Conservation (phyloP, 352 stramenopile genomes). For the Pythium aphanidermatum region DNA sequence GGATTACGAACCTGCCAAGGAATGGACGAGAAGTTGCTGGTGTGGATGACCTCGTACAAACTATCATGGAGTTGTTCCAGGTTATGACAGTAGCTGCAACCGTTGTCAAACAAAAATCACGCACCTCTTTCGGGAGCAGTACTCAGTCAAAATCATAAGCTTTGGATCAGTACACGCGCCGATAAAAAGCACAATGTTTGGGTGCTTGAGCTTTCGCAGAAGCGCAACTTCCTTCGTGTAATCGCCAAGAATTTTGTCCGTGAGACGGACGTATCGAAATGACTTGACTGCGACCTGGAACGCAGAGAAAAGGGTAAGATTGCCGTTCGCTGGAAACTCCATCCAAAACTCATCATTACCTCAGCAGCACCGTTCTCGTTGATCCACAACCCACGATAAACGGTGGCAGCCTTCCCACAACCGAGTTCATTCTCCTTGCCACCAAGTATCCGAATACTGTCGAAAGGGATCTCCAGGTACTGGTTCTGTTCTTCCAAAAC, state of each 20-base stretch:
- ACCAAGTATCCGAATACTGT: conserved; percentile 81
- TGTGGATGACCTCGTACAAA: conserved; percentile 87
- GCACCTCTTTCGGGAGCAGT: conserved; percentile 86
- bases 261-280: conserved; percentile 84
- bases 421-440: conserved; percentile 86
- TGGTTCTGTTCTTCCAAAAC: conserved; percentile 83
- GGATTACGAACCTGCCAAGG: conserved; percentile 70
- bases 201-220: conserved; percentile 83
- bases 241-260: conserved; percentile 82
- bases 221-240: conserved; percentile 84
- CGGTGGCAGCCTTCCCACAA: conserved; percentile 79
- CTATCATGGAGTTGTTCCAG: conserved; percentile 23
- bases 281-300: conserved; percentile 74
- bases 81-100: too few species aligned
- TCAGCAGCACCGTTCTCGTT: conserved; percentile 77
- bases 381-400: conserved; percentile 86
- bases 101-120: neutral
- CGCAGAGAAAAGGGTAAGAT: too few species aligned
- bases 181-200: conserved; percentile 90
- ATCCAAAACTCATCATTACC: too few species aligned
- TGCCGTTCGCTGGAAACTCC: too few species aligned
- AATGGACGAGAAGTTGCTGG: conserved; percentile 85
- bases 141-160: conserved; percentile 87
- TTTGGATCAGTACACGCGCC: conserved; percentile 85
- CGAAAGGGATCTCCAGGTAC: conserved; percentile 84